phyloP scores from a whole-genome alignment of 257 asterid species.

The Ehretia macrophylla region DNA sequence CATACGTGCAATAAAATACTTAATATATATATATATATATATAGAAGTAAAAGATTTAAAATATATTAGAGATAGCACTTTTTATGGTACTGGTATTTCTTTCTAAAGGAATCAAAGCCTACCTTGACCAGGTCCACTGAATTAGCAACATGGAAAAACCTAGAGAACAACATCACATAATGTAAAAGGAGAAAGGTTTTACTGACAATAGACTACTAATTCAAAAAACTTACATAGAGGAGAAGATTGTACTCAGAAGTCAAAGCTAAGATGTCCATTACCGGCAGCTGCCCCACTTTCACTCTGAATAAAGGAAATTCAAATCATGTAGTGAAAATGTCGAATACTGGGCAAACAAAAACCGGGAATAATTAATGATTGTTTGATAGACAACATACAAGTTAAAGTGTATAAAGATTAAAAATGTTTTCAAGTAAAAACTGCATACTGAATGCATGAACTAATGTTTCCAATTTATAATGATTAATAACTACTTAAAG shows the following conservation, averaged over 20 bases:
- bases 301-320: conserved; percentile 42
- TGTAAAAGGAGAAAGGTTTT: background rate
- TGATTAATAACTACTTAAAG: no score
- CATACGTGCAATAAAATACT: no score
- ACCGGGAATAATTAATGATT: background rate
- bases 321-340: conserved; percentile 13
- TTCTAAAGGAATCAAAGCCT: no score
- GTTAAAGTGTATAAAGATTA: background rate
- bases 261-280: conserved; percentile 68
- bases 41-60: no score
- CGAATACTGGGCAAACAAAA: background rate
- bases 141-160: no score
- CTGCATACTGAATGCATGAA: no score
- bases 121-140: no score
- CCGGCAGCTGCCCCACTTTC: conserved; percentile 57
- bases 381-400: background rate
- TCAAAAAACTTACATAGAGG: conserved; percentile 68
- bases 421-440: no score
- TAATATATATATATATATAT: no score
- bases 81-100: no score
- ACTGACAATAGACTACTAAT: conserved; percentile 1
- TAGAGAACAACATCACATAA: background rate
- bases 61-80: no score
- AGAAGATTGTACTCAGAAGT: conserved; percentile 64
- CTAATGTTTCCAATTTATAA: no score